Evolutionary conservation across 2,329 filamentous ascomycete species (phyloP), one percentile per base, ranked within the genome.

Genomic region (Xylaria digitata): DNA sequence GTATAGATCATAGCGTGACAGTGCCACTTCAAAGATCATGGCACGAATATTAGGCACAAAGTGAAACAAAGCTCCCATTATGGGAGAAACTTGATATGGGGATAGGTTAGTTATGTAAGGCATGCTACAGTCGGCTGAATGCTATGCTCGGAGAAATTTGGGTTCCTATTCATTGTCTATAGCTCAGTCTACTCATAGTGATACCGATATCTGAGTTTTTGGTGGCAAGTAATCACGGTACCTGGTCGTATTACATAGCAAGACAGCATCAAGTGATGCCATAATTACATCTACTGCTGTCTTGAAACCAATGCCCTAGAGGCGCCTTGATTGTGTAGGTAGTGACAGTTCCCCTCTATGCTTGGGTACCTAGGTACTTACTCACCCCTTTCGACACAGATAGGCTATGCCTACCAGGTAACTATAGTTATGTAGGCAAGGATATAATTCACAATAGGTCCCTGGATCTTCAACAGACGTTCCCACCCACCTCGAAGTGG

Each of bases 401-500:
- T 21, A 46, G 7, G n/a, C 3, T 21, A n/a, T 6, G 23, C 5
- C 3, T 9, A 32, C 23, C 3, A 30, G 48, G 23, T 17, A 50
- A 3, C 15, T 21, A 37, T 26, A 37, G 8, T 6, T 13, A 37
- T 6, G 34, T 26, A 26, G 26, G 17, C 30, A 62, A 49, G 23
- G 30, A 42, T 62, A 62, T 62, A 62, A 26, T 48, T 21, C 15
- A 17, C 7, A 42, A 55, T 2, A 48, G 19, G 50, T 26, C 30
- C 1, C 5, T 17, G 11, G 15, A 15, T 42, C 8, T 32, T n/a
- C 21, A 62, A 62, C 32, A 40, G 60, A 56, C 43, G 23, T 62
- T 62, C 60, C 60, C 50, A 62, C 30, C 8, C 17, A 19, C 17
- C 30, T 11, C 13, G 1, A 50, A 59, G 32, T 57, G 52, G 61